These are phyloP conservation scores for Boeremia lycopersici DNA, from an alignment of 2,329 filamentous ascomycete species.

Conservation along the genomic window DNA sequence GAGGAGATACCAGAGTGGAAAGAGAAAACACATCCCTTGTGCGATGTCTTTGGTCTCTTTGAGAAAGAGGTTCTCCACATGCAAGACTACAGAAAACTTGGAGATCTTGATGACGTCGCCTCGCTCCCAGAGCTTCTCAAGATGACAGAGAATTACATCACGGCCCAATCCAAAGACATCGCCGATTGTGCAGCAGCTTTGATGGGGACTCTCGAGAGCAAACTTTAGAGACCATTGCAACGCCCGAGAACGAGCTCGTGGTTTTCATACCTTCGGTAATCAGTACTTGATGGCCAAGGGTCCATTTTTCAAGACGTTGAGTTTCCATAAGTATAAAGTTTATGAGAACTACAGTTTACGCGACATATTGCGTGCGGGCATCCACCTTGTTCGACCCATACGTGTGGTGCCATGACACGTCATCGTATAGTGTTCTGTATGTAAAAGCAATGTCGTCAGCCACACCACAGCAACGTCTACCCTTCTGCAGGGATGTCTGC, in stretches of 20 bases:
- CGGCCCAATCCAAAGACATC: background rate
- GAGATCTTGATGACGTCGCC: background rate
- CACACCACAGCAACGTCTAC: background rate
- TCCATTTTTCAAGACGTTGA: background rate
- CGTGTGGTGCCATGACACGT: background rate
- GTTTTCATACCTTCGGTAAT: background rate
- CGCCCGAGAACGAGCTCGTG: background rate
- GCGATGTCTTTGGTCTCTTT: background rate
- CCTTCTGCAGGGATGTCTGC: background rate
- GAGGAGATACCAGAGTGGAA: conserved; percentile 6
- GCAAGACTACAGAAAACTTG: background rate
- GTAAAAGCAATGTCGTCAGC: background rate
- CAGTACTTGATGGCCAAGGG: background rate
- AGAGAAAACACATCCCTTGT: background rate
- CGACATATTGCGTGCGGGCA: background rate
- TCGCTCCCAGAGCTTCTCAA: background rate
- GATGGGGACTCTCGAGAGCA: background rate
- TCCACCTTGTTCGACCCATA: background rate
- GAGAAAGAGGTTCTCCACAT: background rate
- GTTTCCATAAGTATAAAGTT: background rate
- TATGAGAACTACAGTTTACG: background rate
- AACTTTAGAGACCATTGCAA: background rate
- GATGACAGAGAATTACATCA: background rate
- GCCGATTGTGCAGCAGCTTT: background rate
- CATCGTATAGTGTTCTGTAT: background rate